Conservation (phyloP, 495 filamentous ascomycete genomes). For the Cercophora samala region DNA sequence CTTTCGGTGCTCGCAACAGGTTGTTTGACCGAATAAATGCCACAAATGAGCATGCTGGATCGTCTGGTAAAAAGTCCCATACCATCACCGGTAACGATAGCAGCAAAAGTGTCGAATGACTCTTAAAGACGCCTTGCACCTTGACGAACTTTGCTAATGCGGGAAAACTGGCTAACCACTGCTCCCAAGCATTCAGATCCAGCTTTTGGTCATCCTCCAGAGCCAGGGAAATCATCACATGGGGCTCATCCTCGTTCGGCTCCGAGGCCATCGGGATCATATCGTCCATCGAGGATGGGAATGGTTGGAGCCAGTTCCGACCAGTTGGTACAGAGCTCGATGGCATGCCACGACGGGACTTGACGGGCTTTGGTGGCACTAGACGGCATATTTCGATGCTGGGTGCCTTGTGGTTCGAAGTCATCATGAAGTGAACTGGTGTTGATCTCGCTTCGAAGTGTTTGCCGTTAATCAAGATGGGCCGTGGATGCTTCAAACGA, state of each 20-base stretch:
- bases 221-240: slow-evolving; percentile 53
- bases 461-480: slow-evolving; percentile 48
- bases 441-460: slow-evolving; percentile 49
- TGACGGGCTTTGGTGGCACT: slow-evolving; percentile 31
- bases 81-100: slow-evolving; percentile 50
- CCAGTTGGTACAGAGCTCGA: slow-evolving; percentile 16
- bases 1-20: slow-evolving; percentile 22
- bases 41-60: slow-evolving; percentile 51
- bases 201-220: slow-evolving; percentile 50
- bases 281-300: slow-evolving; percentile 18
- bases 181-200: slow-evolving; percentile 46
- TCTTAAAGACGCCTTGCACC: slow-evolving; percentile 53
- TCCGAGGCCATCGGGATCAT: slow-evolving; percentile 29
- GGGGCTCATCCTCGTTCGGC: slow-evolving; percentile 45
- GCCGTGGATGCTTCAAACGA: slow-evolving; percentile 50
- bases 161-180: slow-evolving; percentile 47
- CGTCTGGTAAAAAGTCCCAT: slow-evolving; percentile 51
- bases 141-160: slow-evolving; percentile 50
- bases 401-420: slow-evolving; percentile 49
- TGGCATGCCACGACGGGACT: slow-evolving; percentile 23
- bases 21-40: slow-evolving; percentile 52
- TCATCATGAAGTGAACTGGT: slow-evolving; percentile 54
- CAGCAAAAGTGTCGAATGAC: slow-evolving; percentile 49
- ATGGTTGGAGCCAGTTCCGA: slow-evolving; percentile 23
- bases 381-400: slow-evolving; percentile 49